Conservation (phyloP, 768 basidiomycete genomes). For the Terana coerulea region DNA sequence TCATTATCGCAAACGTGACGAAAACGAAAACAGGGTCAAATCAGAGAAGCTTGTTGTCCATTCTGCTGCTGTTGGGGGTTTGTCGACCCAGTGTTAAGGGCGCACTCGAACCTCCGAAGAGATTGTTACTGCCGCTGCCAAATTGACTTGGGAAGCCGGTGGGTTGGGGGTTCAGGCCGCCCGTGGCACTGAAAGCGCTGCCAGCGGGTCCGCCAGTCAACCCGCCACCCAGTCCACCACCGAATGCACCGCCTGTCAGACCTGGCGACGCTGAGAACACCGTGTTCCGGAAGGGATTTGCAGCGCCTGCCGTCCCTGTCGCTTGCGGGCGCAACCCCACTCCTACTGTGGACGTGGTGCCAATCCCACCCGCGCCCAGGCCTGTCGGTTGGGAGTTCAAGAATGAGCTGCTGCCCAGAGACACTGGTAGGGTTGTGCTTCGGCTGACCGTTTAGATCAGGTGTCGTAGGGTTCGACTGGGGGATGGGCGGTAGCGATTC, state of each 20-base stretch:
- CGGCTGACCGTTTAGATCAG: not conserved
- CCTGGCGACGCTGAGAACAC: conserved; percentile 24
- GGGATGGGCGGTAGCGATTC: conserved; percentile 64
- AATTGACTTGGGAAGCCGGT: conserved; percentile 9
- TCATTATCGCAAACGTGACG: not conserved
- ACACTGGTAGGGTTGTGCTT: conserved; percentile 10
- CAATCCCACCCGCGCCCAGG: conserved; percentile 36
- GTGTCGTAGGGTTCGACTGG: conserved; percentile 36
- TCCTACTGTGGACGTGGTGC: conserved; percentile 25
- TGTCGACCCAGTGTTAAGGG: conserved; percentile 8
- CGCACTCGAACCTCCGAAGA: conserved; percentile 19
- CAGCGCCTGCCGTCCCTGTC: conserved; percentile 31
- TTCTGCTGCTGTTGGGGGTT: conserved; percentile 35
- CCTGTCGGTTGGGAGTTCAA: conserved; percentile 56
- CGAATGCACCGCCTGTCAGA: conserved; percentile 5
- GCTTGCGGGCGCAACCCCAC: conserved; percentile 36
- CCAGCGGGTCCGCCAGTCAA: conserved; percentile 7
- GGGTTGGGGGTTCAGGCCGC: conserved; percentile 20
- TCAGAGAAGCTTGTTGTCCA: conserved; percentile 41
- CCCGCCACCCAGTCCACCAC: too few species aligned
- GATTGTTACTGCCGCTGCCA: conserved; percentile 12
- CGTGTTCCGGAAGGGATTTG: conserved; percentile 42
- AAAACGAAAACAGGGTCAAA: conserved; percentile 31
- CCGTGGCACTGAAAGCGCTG: conserved; percentile 8
- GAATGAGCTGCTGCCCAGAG: conserved; percentile 9